Evolutionary conservation across 305 asterid genomes (phyloP).

Genomic region (Salvia sclarea): DNA sequence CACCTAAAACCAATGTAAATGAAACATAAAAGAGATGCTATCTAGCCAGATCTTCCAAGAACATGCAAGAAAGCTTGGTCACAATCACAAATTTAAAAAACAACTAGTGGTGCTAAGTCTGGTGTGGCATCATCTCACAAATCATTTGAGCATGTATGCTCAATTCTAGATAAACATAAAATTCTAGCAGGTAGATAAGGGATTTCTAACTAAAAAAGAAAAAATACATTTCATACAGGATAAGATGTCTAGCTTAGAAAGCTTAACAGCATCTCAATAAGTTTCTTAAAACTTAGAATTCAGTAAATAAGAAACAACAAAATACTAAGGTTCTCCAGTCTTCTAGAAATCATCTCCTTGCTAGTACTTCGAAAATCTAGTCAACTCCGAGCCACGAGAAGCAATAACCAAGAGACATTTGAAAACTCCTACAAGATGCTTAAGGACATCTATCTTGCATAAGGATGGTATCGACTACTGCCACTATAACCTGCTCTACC

Average conservation of each 20-base stretch:
- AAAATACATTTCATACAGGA: constrained; percentile 44
- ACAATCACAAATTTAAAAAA: not conserved
- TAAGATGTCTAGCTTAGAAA: constrained; percentile 44
- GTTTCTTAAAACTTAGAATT: constrained; percentile 43
- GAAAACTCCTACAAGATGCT: constrained; percentile 64
- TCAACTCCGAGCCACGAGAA: constrained; percentile 53
- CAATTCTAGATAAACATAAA: constrained; percentile 25
- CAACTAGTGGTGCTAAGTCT: constrained; percentile 25
- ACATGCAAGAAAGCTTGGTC: not conserved
- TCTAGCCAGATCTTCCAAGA: not conserved
- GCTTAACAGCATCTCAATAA: constrained; percentile 35
- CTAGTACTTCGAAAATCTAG: constrained; percentile 61
- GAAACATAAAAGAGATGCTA: not conserved
- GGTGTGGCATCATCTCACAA: constrained; percentile 20
- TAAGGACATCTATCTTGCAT: constrained; percentile 77
- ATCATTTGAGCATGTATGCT: constrained; percentile 23
- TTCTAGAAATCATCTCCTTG: constrained; percentile 61
- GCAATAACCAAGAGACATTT: constrained; percentile 59
- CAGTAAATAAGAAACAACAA: constrained; percentile 29
- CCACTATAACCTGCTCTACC: constrained; percentile 95
- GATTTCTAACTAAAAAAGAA: constrained; percentile 36
- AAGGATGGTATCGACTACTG: constrained; percentile 93
- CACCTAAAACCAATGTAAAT: not conserved
- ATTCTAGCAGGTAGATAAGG: constrained; percentile 22
- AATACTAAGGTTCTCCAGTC: constrained; percentile 52